Evolutionary conservation across 2,329 filamentous ascomycete genomes (phyloP).

Genomic region (Mycosphaerella sp.): DNA sequence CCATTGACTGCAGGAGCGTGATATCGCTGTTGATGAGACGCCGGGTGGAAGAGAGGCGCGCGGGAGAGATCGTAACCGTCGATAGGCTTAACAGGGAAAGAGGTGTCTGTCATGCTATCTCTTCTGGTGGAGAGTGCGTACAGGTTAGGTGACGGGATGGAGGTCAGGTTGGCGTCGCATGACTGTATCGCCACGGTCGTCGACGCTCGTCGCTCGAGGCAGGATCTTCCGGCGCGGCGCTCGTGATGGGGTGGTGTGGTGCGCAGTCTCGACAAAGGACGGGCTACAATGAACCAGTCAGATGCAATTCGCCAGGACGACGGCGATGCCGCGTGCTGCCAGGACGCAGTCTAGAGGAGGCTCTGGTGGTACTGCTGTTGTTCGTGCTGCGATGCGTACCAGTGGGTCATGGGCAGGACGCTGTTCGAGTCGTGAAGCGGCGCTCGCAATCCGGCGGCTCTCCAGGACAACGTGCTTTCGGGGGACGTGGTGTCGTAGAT

Average conservation of each 20-base stretch:
- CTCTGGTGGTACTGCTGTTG: not conserved
- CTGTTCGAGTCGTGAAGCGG: conserved; percentile 9
- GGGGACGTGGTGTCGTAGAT: conserved; percentile 4
- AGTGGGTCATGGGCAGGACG: conserved; percentile 16
- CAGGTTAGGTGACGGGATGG: conserved; percentile 30
- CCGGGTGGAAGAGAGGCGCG: conserved; percentile 25
- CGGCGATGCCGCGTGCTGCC: conserved; percentile 1
- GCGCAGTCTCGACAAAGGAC: conserved; percentile 18
- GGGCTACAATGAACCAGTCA: conserved; percentile 10
- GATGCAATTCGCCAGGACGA: conserved; percentile 9
- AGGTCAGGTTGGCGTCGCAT: conserved; percentile 33
- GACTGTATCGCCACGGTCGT: conserved; percentile 28
- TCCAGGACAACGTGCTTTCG: conserved; percentile 2
- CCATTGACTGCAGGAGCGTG: conserved; percentile 18
- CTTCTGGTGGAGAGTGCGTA: conserved; percentile 26
- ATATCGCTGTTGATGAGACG: conserved; percentile 21
- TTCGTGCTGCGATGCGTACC: conserved; percentile 7
- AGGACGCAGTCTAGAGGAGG: conserved; percentile 1
- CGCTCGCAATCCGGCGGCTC: conserved; percentile 8
- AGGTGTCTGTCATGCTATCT: conserved; percentile 36
- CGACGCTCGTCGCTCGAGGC: conserved; percentile 12
- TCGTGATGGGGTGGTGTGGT: conserved; percentile 8
- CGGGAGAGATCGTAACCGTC: conserved; percentile 27
- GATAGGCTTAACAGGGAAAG: conserved; percentile 30
- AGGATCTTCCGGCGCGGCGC: conserved; percentile 11